Percentiles rank a stretch among this genome's conserved stretches.
These are phyloP conservation scores for Lentinula raphanica DNA, from an alignment of 768 basidiomycete genomes.

Conservation along the genomic window DNA sequence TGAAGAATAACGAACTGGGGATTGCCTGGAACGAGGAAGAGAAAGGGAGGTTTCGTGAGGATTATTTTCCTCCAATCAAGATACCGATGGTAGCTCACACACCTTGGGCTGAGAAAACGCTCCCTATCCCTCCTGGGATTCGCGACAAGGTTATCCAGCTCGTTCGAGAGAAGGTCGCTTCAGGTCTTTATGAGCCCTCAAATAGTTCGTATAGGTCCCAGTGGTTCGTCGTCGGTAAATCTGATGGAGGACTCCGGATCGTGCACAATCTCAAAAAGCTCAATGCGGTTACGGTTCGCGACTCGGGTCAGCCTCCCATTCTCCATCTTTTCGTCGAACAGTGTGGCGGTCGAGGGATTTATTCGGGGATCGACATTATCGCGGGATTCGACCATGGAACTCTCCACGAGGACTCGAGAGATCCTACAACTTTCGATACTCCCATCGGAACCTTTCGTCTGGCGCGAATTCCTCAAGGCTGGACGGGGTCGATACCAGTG, in stretches of 20 bases:
- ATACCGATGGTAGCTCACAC: constrained; percentile 17
- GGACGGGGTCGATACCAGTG: constrained; percentile 28
- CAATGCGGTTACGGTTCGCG: too few relatives aligned
- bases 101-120: constrained; percentile 17
- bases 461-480: too few relatives aligned
- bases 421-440: too few relatives aligned
- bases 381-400: background rate
- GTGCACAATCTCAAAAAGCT: background rate
- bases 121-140: constrained; percentile 15
- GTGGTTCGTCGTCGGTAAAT: too few relatives aligned
- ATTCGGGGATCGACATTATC: background rate
- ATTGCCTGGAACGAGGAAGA: constrained; percentile 17
- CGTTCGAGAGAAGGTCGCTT: constrained; percentile 12
- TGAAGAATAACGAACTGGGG: constrained; percentile 10
- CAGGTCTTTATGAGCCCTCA: constrained; percentile 35
- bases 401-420: constrained; percentile 23
- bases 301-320: too few relatives aligned
- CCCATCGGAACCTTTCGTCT: too few relatives aligned
- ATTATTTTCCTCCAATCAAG: constrained; percentile 16
- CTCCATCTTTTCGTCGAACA: too few relatives aligned
- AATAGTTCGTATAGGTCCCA: constrained; percentile 31
- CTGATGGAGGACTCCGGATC: background rate
- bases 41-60: constrained; percentile 12
- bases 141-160: constrained; percentile 10
- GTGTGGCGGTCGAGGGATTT: too few relatives aligned